phyloP scores from a whole-genome alignment of 257 asterid genomes.

The Salvia hispanica region DNA sequence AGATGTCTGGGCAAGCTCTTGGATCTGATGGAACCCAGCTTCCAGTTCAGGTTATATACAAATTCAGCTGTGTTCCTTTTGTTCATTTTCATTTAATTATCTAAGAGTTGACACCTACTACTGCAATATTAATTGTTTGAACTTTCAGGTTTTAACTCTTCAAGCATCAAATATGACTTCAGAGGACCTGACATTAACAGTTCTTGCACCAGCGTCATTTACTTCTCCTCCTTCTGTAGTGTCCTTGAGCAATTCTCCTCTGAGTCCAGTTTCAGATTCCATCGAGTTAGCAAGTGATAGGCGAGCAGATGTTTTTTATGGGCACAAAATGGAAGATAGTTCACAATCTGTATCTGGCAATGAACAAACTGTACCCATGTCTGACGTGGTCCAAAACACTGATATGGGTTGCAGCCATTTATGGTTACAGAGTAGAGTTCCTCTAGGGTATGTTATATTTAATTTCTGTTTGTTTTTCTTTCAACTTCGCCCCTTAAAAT shows the following conservation, averaged over 20 bases:
- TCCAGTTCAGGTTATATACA: slow-evolving; percentile 76
- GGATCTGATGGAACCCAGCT: slow-evolving; percentile 79
- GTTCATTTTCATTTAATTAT: neutral
- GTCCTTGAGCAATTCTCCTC: slow-evolving; percentile 70
- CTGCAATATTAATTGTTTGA: slow-evolving; percentile 37
- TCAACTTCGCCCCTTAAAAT: slow-evolving; percentile 21
- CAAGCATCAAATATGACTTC: slow-evolving; percentile 95
- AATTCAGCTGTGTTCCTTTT: slow-evolving; percentile 18
- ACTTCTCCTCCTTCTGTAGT: slow-evolving; percentile 90
- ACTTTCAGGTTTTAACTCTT: slow-evolving; percentile 85
- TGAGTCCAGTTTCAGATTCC: slow-evolving; percentile 50
- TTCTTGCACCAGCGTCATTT: slow-evolving; percentile 97
- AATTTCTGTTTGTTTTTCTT: slow-evolving; percentile 14
- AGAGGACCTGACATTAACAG: slow-evolving; percentile 83
- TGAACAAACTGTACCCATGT: slow-evolving; percentile 41
- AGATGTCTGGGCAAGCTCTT: slow-evolving; percentile 71
- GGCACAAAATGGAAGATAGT: slow-evolving; percentile 44
- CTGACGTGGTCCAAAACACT: slow-evolving; percentile 66
- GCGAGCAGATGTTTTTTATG: slow-evolving; percentile 40
- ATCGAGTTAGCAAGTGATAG: slow-evolving; percentile 47
- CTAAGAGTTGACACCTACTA: neutral
- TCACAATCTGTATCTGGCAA: slow-evolving; percentile 40
- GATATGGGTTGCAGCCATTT: slow-evolving; percentile 92
- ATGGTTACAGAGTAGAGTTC: slow-evolving; percentile 99
- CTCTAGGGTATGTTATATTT: slow-evolving; percentile 72